Evolutionary conservation across 805 yeast genomes (phyloP).

Genomic region (Yarrowia bubula): DNA sequence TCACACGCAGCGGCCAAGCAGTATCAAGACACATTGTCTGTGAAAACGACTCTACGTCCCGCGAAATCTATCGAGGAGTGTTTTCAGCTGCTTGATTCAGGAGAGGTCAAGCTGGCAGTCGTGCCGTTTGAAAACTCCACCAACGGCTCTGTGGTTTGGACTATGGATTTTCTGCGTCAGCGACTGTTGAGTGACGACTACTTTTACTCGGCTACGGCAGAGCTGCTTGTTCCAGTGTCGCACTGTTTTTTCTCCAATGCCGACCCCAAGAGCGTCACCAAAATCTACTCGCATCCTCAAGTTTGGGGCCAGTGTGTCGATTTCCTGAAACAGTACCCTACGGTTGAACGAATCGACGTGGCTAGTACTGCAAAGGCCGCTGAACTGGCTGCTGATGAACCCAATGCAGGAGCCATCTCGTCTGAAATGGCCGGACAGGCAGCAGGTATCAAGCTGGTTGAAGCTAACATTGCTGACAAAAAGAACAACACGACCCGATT

Average conservation of each 20-base stretch:
- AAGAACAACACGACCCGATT: constrained; percentile 82
- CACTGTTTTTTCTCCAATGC: constrained; percentile 64
- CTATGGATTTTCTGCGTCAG: constrained; percentile 77
- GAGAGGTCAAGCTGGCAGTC: constrained; percentile 63
- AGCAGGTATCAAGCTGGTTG: constrained; percentile 55
- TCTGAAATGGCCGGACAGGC: constrained; percentile 63
- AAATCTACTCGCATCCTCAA: constrained; percentile 89
- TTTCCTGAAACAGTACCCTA: constrained; percentile 41
- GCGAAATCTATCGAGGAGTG: constrained; percentile 48
- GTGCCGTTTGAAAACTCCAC: constrained; percentile 94
- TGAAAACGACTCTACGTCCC: constrained; percentile 32
- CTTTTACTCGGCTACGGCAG: constrained; percentile 54
- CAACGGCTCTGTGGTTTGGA: constrained; percentile 86
- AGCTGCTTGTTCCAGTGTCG: constrained; percentile 76
- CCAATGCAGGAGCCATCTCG: constrained; percentile 65
- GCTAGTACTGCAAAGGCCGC: constrained; percentile 87
- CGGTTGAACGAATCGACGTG: constrained; percentile 57
- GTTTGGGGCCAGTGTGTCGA: constrained; percentile 94
- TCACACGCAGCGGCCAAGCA: constrained; percentile 65
- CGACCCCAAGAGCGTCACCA: constrained; percentile 43
- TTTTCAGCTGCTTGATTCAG: constrained; percentile 51
- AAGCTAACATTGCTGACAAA: constrained; percentile 64
- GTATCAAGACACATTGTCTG: constrained; percentile 1
- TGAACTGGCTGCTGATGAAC: constrained; percentile 50
- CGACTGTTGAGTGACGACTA: background rate